Percentiles rank a stretch among this genome's conserved stretches.
Evolutionary conservation across 1,139 yeast species (phyloP).

Genomic region (Geotrichum macrosporum): DNA sequence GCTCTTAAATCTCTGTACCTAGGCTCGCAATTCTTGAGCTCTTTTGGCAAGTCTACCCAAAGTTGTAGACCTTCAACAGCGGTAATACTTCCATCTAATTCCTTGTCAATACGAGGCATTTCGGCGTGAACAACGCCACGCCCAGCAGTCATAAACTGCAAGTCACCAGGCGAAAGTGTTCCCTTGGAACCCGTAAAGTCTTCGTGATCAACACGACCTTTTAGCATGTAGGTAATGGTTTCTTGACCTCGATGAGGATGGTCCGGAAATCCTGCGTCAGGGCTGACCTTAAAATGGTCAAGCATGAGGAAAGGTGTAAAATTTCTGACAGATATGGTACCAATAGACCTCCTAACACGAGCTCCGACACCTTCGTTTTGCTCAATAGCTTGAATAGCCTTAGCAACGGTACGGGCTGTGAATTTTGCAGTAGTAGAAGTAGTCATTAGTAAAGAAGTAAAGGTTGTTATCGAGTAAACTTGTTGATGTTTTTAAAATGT

Average conservation of each 20-base stretch:
- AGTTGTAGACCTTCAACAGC: conserved; percentile 67
- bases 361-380: conserved; percentile 92
- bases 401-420: conserved; percentile 50
- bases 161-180: conserved; percentile 73
- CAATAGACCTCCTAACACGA: conserved; percentile 74
- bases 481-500: too few species aligned
- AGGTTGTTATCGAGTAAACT: too few species aligned
- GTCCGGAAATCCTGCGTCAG: conserved; percentile 84
- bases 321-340: conserved; percentile 60
- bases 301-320: conserved; percentile 81
- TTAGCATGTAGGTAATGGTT: conserved; percentile 69
- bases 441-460: too few species aligned
- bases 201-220: conserved; percentile 74
- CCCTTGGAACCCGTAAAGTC: conserved; percentile 87
- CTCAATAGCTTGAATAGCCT: conserved; percentile 61
- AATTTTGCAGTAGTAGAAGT: too few species aligned
- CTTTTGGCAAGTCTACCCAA: conserved; percentile 80
- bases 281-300: conserved; percentile 65
- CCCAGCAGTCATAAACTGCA: conserved; percentile 96
- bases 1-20: conserved; percentile 69
- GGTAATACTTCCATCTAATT: conserved; percentile 3
- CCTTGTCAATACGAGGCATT: conserved; percentile 60
- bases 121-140: conserved; percentile 82
- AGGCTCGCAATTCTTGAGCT: conserved; percentile 63
- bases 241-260: conserved; percentile 94